Evolutionary conservation across 2,329 filamentous ascomycete species (phyloP), one percentile per base, ranked within the genome.

Genomic region (Geosmithia putterillii): DNA sequence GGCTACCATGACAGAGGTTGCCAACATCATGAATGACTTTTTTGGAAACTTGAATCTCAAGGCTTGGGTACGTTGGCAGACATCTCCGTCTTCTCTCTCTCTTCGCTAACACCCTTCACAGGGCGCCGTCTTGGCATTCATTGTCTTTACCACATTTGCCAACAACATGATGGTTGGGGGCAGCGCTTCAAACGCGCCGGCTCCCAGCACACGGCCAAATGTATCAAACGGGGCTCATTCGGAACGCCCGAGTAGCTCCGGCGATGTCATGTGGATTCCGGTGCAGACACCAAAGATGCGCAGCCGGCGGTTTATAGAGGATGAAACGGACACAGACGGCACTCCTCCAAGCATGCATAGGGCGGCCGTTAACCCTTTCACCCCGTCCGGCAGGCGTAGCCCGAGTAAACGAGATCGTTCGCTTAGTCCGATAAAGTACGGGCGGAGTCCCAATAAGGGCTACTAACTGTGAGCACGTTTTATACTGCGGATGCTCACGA

Each of bases 21-120:
- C 90, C 1, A 79, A 87, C 56, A 94, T 98, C 36, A 82, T 96
- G 61, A 95, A 96, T 58, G 83, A 83, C 54, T 95, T 96, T 59
- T 81, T 94, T 4, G 87, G 94, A 53, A 81, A 86, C 6, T 89
- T 96, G 61, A 87, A 83, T 49, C 83, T 86, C 62, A 95, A 95
- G 62, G 71, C 73, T 9, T 73, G 73, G 64, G 74, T 76, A 61
- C 50, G 70, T 59, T 20, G 35, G 35, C 35, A 17, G 4, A 6
- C n/a, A 4, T 37, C 15, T 18, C 9, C 4, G 9, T 37, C 19
- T 37, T 8, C 19, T 15, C 9, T 18, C 36, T 37, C 28, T 18
- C 36, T 21, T 8, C 18, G 39, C 22, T 53, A 46, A 54, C 43
- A 32, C 20, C n/a, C n/a, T 41, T 7, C 4, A 22, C 40, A 76